These are phyloP conservation scores for Scutellaria baicalensis DNA, from an alignment of 257 asterid species.

Conservation along the genomic window DNA sequence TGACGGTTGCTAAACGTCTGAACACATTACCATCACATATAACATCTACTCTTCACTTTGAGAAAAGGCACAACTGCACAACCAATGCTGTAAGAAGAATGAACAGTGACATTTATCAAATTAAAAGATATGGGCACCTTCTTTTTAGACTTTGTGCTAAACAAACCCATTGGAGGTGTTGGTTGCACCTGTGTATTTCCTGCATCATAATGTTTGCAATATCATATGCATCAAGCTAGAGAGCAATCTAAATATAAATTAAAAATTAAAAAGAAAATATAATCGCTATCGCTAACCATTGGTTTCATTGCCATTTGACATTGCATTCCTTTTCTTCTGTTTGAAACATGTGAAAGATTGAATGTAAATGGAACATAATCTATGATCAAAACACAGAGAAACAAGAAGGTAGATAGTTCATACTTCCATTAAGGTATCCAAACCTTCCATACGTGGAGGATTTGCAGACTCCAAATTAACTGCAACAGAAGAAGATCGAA, in stretches of 20 bases:
- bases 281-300: constrained; percentile 39
- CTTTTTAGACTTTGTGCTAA: constrained; percentile 49
- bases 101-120: background rate
- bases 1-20: background rate
- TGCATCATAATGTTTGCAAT: constrained; percentile 20
- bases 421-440: constrained; percentile 56
- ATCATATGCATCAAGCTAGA: constrained; percentile 1
- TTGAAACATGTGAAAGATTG: constrained; percentile 14
- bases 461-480: constrained; percentile 39
- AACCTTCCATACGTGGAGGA: constrained; percentile 80
- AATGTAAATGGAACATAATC: constrained; percentile 6
- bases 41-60: background rate
- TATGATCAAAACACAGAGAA: background rate
- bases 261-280: background rate
- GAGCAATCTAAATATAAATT: background rate
- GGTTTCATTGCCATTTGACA: constrained; percentile 28
- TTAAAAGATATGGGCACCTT: constrained; percentile 35
- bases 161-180: constrained; percentile 28
- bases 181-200: constrained; percentile 37
- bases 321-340: constrained; percentile 27
- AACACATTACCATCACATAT: background rate
- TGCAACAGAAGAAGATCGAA: constrained; percentile 19
- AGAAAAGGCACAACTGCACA: background rate
- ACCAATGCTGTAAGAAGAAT: background rate
- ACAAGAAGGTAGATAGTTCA: constrained; percentile 18